A percentile compares a stretch with the other conserved stretches of the same genome.
Conservation (phyloP, 2,329 filamentous ascomycete species). For the Cordyceps farinosa region DNA sequence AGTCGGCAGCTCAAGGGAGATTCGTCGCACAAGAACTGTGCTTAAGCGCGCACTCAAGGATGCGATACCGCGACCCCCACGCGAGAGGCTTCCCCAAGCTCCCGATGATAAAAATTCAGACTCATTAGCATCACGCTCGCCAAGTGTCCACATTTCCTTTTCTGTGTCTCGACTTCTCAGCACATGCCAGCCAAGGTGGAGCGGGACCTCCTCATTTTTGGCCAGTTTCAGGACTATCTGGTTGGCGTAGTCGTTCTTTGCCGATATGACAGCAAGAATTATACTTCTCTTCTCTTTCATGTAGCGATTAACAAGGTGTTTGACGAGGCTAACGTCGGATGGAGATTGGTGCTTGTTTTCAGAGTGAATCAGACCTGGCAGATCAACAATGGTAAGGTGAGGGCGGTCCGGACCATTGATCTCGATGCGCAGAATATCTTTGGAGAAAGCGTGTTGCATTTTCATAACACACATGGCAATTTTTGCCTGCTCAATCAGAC, state of each 20-base stretch:
- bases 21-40: constrained; percentile 45
- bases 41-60: constrained; percentile 48
- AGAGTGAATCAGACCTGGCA: constrained; percentile 42
- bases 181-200: constrained; percentile 52
- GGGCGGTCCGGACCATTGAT: constrained; percentile 23
- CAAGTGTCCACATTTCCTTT: constrained; percentile 26
- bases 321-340: constrained; percentile 32
- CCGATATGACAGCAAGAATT: constrained; percentile 43
- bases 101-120: constrained; percentile 41
- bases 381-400: constrained; percentile 46
- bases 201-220: constrained; percentile 49
- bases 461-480: constrained; percentile 45
- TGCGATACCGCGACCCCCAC: constrained; percentile 42
- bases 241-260: constrained; percentile 36
- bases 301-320: constrained; percentile 37
- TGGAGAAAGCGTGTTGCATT: constrained; percentile 13
- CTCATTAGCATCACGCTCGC: constrained; percentile 39
- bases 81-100: constrained; percentile 35
- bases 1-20: constrained; percentile 42
- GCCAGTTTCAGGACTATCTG: constrained; percentile 29
- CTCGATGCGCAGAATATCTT: constrained; percentile 28
- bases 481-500: constrained; percentile 46
- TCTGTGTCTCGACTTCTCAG: constrained; percentile 44
- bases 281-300: constrained; percentile 41
- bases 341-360: constrained; percentile 34